A percentile compares a stretch with the other conserved stretches of the same genome.
Conservation (phyloP, 768 basidiomycete species). For the Pluteus cervinus region DNA sequence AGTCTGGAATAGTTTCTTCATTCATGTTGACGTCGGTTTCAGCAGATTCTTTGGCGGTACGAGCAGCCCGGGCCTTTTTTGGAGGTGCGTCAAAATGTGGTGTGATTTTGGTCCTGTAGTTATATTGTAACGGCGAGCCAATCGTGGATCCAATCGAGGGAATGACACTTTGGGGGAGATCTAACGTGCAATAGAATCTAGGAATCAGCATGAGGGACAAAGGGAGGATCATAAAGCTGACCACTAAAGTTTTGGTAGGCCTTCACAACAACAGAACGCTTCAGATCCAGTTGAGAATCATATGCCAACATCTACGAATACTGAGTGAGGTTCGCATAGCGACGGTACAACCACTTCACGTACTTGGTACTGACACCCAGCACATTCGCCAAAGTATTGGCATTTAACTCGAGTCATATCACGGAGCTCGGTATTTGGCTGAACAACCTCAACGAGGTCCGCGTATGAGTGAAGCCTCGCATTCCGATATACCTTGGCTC, state of each 20-base stretch:
- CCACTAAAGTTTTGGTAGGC: slow-evolving; percentile 78
- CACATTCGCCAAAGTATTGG: slow-evolving; percentile 85
- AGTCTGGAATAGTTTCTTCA: too few relatives aligned
- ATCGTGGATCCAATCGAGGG: slow-evolving; percentile 72
- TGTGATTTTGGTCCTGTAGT: slow-evolving; percentile 94
- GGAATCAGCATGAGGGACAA: slow-evolving; percentile 4
- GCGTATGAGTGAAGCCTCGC: slow-evolving; percentile 69
- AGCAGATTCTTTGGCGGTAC: slow-evolving; percentile 9
- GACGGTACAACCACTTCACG: slow-evolving; percentile 7
- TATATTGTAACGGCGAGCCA: slow-evolving; percentile 84
- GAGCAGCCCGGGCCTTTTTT: slow-evolving; percentile 25
- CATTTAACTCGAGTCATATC: slow-evolving; percentile 66
- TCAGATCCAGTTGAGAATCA: slow-evolving; percentile 77
- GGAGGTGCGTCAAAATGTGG: slow-evolving; percentile 89
- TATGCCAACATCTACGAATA: slow-evolving; percentile 74
- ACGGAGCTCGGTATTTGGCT: slow-evolving; percentile 57
- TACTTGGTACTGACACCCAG: slow-evolving; percentile 93
- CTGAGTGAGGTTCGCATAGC: slow-evolving; percentile 1
- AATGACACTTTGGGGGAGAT: slow-evolving; percentile 46
- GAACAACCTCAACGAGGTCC: slow-evolving; percentile 62
- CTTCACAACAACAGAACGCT: slow-evolving; percentile 78
- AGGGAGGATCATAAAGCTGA: slow-evolving; percentile 14
- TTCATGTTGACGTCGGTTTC: slow-evolving; percentile 23
- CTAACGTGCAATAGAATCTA: slow-evolving; percentile 25
- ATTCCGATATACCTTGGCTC: slow-evolving; percentile 66